Conservation (phyloP, 163 green algal species). For the Prototheca cutis region DNA sequence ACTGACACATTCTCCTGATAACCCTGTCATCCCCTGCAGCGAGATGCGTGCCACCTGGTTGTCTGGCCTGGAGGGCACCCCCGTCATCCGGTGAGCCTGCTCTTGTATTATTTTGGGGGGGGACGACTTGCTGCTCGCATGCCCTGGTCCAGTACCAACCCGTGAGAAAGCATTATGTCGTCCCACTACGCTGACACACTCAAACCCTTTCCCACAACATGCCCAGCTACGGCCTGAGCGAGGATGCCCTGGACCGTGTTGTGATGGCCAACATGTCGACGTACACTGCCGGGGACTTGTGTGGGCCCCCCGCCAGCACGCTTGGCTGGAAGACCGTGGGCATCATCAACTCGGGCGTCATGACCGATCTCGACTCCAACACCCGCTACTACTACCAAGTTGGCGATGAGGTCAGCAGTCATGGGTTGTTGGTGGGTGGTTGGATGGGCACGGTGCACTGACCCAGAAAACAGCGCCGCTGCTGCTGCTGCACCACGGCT, state of each 20-base stretch:
- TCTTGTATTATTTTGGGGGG: too few species aligned
- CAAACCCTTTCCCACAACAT: too few species aligned
- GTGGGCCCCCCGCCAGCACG: conserved; percentile 15
- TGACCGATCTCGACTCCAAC: conserved; percentile 11
- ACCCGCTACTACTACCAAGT: conserved; percentile 25
- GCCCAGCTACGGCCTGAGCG: conserved; percentile 1
- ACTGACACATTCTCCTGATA: too few species aligned
- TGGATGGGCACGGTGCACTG: too few species aligned
- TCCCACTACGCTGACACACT: too few species aligned
- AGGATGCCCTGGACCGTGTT: neutral
- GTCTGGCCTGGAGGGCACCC: conserved; percentile 21
- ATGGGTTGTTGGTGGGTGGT: too few species aligned
- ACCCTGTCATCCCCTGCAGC: conserved; percentile 10
- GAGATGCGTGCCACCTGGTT: conserved; percentile 39
- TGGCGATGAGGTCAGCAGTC: conserved; percentile 13
- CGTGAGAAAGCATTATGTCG: too few species aligned
- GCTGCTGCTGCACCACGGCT: too few species aligned
- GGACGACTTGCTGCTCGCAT: neutral
- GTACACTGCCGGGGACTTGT: conserved; percentile 15
- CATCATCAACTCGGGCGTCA: conserved; percentile 11
- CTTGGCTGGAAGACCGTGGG: conserved; percentile 16
- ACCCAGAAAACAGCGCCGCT: too few species aligned
- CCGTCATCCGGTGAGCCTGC: conserved; percentile 19
- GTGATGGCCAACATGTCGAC: conserved; percentile 10
- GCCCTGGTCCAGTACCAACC: too few species aligned